These are phyloP conservation scores for Emericellopsis cladophorae DNA, from an alignment of 2,329 filamentous ascomycete species.

Conservation along the genomic window DNA sequence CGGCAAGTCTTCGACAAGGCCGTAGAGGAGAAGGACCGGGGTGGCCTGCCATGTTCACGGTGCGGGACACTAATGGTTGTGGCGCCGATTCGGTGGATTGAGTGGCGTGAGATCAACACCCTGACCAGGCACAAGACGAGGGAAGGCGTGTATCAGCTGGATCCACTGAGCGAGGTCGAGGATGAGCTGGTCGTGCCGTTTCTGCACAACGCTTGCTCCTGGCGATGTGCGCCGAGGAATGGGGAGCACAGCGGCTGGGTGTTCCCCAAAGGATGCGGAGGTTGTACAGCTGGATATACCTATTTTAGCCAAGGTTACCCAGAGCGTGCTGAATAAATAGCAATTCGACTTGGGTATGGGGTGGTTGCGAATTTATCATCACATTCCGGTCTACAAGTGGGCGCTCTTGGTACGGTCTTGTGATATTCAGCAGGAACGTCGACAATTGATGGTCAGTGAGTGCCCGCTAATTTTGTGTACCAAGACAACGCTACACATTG, in stretches of 20 bases:
- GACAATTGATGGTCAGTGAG: no score
- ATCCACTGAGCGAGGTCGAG: constrained; percentile 14
- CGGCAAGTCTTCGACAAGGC: constrained; percentile 25
- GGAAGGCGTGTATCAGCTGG: constrained; percentile 5
- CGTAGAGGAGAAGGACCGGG: constrained; percentile 27
- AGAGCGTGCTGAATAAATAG: no score
- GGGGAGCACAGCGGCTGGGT: constrained; percentile 1
- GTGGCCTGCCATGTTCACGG: constrained; percentile 36
- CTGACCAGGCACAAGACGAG: neutral
- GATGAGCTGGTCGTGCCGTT: constrained; percentile 31
- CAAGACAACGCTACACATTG: no score
- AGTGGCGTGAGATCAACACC: constrained; percentile 39
- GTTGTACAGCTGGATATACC: neutral
- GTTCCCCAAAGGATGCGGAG: constrained; percentile 1
- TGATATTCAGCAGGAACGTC: no score
- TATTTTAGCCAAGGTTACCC: neutral
- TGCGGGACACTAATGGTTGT: constrained; percentile 36
- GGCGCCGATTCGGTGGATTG: constrained; percentile 46
- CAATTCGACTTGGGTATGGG: no score
- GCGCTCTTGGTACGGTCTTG: no score
- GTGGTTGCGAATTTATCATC: no score
- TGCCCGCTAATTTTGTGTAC: no score
- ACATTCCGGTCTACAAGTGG: no score
- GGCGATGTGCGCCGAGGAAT: constrained; percentile 26
- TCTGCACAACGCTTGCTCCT: constrained; percentile 34